phyloP scores from a whole-genome alignment of 257 asterid species.

The Paraleonurus japonicus region DNA sequence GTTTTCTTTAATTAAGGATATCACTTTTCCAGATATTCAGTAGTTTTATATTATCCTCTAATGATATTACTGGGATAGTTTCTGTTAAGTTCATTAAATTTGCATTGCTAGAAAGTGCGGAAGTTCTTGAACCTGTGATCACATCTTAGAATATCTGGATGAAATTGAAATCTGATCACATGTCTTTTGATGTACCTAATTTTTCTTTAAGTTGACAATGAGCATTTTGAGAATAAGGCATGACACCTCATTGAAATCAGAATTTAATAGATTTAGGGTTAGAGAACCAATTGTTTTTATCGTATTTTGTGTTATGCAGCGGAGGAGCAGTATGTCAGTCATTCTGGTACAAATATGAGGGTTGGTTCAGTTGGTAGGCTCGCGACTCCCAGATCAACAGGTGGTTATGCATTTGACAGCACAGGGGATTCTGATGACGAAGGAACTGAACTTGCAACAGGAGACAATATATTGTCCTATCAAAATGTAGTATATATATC shows the following conservation, averaged over 20 bases:
- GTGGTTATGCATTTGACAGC: slow-evolving; percentile 59
- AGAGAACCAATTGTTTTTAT: not conserved
- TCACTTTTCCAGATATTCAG: not conserved
- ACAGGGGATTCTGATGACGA: slow-evolving; percentile 73
- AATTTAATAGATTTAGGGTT: not conserved
- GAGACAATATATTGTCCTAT: slow-evolving; percentile 40
- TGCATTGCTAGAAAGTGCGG: slow-evolving; percentile 4
- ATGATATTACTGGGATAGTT: not conserved
- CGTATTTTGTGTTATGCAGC: slow-evolving; percentile 34
- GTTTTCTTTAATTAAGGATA: not conserved
- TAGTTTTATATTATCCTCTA: slow-evolving; percentile 1
- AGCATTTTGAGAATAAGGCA: not conserved
- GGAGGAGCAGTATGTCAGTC: slow-evolving; percentile 39
- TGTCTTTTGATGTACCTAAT: not conserved
- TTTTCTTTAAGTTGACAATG: slow-evolving; percentile 16
- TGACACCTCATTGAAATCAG: not conserved
- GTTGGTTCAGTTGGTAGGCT: slow-evolving; percentile 69
- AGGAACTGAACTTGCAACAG: slow-evolving; percentile 46
- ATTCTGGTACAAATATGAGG: slow-evolving; percentile 42
- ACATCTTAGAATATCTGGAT: not conserved
- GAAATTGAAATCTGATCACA: not conserved
- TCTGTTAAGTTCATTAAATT: not conserved
- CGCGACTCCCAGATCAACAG: slow-evolving; percentile 56
- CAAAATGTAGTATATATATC: slow-evolving; percentile 51
- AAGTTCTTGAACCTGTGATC: slow-evolving; percentile 8